These are phyloP conservation scores for Bryum argenteum DNA, from an alignment of 225 moss, liverwort and hornwort genomes.

Conservation along the genomic window DNA sequence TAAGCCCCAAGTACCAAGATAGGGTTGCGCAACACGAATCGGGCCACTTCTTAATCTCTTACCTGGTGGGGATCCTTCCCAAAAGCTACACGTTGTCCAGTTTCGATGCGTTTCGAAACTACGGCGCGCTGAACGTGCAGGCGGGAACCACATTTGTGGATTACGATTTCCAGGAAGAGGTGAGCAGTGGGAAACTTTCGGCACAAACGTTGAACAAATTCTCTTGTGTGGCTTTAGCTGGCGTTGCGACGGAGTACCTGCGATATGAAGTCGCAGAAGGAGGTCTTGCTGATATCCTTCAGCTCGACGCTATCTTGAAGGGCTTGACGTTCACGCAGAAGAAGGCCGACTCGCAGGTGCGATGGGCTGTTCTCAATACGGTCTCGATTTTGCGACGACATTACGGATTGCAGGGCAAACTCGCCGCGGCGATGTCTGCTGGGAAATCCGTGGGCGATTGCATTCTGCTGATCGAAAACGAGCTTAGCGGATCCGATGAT, in stretches of 20 bases:
- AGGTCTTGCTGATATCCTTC: conserved; percentile 81
- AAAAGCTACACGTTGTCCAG: conserved; percentile 92
- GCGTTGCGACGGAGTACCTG: conserved; percentile 91
- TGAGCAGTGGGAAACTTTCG: conserved; percentile 54
- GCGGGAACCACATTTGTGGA: conserved; percentile 98
- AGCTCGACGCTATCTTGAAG: conserved; percentile 85
- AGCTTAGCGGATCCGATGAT: conserved; percentile 55
- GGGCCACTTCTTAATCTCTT: conserved; percentile 92
- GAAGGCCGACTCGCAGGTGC: conserved; percentile 94
- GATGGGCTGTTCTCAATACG: conserved; percentile 97
- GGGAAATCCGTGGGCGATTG: conserved; percentile 80
- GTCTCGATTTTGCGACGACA: conserved; percentile 84
- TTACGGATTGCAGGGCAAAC: conserved; percentile 61
- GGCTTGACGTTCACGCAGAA: conserved; percentile 80
- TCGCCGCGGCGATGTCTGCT: conserved; percentile 74
- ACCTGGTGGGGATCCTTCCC: conserved; percentile 93
- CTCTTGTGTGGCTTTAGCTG: conserved; percentile 91
- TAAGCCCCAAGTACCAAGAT: conserved; percentile 78
- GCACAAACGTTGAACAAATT: conserved; percentile 83
- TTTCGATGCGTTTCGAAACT: conserved; percentile 72
- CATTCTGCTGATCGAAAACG: conserved; percentile 78
- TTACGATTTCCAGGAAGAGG: conserved; percentile 91
- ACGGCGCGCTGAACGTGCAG: conserved; percentile 81
- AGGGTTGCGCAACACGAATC: conserved; percentile 98
- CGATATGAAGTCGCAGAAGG: conserved; percentile 87